phyloP scores from a whole-genome alignment of 306 rosid species.

The Corylus heterophylla region DNA sequence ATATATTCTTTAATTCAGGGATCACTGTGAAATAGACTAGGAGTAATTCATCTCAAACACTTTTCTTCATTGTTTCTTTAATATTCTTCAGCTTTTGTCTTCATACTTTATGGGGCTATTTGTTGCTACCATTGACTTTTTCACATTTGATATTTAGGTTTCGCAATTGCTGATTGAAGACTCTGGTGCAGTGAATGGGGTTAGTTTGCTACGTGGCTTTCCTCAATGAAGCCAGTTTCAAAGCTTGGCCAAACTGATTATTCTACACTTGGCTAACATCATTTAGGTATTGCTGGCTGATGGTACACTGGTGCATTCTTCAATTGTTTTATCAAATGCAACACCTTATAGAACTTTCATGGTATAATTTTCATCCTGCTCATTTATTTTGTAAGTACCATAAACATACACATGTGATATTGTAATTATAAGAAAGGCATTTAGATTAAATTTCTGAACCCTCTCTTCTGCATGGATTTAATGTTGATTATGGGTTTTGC shows the following conservation, averaged over 20 bases:
- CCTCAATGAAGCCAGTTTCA: conserved; percentile 33
- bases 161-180: conserved; percentile 65
- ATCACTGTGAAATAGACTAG: background rate
- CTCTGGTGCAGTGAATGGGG: conserved; percentile 74
- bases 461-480: conserved; percentile 15
- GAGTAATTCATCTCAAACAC: background rate
- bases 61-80: background rate
- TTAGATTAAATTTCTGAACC: background rate
- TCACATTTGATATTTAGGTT: conserved; percentile 51
- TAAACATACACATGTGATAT: background rate
- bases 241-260: conserved; percentile 27
- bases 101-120: background rate
- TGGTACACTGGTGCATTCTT: conserved; percentile 75
- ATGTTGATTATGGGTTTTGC: conserved; percentile 29
- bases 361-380: conserved; percentile 46
- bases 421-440: background rate
- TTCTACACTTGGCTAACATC: conserved; percentile 28
- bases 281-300: conserved; percentile 75
- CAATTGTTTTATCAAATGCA: conserved; percentile 83
- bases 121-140: conserved; percentile 12
- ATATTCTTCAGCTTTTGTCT: background rate
- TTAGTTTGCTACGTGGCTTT: conserved; percentile 41
- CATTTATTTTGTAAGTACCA: background rate
- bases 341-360: conserved; percentile 85
- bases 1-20: background rate